A percentile compares a stretch with the other conserved stretches of the same genome.
phyloP scores from a whole-genome alignment of 371 early-diverging fungal genomes.

The Fennellomyces sp. region DNA sequence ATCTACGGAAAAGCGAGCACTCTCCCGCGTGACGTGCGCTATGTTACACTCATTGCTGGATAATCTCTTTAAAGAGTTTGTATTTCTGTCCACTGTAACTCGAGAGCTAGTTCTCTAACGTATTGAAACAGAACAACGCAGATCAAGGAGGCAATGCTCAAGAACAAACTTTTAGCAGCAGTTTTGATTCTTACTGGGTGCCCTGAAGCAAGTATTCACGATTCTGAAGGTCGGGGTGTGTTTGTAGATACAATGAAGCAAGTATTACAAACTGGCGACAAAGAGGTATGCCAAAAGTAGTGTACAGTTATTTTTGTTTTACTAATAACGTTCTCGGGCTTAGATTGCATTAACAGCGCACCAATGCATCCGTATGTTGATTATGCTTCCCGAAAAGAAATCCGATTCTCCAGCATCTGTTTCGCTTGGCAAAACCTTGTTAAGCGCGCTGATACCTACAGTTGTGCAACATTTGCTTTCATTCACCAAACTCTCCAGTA shows the following conservation, averaged over 20 bases:
- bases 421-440: slow-evolving; percentile 30
- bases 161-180: slow-evolving; percentile 41
- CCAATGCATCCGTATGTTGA: slow-evolving; percentile 53
- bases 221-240: slow-evolving; percentile 18
- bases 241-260: slow-evolving; percentile 32
- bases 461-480: slow-evolving; percentile 31
- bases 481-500: slow-evolving; percentile 14
- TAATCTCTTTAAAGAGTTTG: slow-evolving; percentile 24
- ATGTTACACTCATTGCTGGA: slow-evolving; percentile 36
- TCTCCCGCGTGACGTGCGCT: slow-evolving; percentile 37
- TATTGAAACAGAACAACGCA: slow-evolving; percentile 4
- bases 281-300: slow-evolving; percentile 25
- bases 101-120: not conserved
- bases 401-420: slow-evolving; percentile 19
- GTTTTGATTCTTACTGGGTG: slow-evolving; percentile 47
- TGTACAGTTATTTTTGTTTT: not conserved
- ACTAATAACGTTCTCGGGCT: not conserved
- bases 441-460: slow-evolving; percentile 32
- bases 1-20: slow-evolving; percentile 18
- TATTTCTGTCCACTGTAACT: not conserved
- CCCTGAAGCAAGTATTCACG: slow-evolving; percentile 38
- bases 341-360: slow-evolving; percentile 47
- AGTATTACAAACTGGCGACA: slow-evolving; percentile 23
- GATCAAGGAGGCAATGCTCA: slow-evolving; percentile 22
- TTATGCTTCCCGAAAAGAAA: slow-evolving; percentile 45